Base-by-base conservation (phyloP, 176 grass and related monocot species). In the Stipa capillata region DNA sequence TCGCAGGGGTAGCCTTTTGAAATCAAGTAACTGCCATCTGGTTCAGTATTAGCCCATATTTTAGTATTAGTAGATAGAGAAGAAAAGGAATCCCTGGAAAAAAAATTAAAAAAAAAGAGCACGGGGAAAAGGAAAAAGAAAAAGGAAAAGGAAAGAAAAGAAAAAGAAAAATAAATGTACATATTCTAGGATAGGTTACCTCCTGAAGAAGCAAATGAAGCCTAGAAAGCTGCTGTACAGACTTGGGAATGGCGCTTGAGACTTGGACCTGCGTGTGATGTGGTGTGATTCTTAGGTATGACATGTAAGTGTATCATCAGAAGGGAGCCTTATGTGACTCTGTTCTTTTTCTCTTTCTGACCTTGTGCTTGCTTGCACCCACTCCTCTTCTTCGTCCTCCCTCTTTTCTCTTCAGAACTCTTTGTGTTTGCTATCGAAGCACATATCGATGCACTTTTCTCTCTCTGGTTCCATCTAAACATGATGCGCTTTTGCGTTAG, bases 1-100 rank as follows among this genome's bases (percentile, higher is more conserved):
- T 85, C 89, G 85, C 90, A 91, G 90, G 87, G 53, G 74, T 84
- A 91, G 85, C 60, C 45, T 77, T 88, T 88, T 59, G 62, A 63
- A 82, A 74, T 74, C 29, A 41, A 81, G 48, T 86, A 72, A 82
- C 14, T 49, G 47, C 53, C 52, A 39, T 51, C 25, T 60, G 27
- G 27, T 85, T 63, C 55, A 79, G 32, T 72, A 53, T 75, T n/a
- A n/a, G n/a, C n/a, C n/a, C n/a, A n/a, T n/a, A n/a, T n/a, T n/a
- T n/a, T n/a, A n/a, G n/a, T n/a, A n/a, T n/a, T 84, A 69, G 21
- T 51, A 69, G 52, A 44, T 25, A 65, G 12, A 71, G 80, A 67
- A 68, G n/a, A n/a, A 28, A 78, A 74, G 57, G 76, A 63, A 45
- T 70, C 18, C 64, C 53, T 65, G 62, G n/a, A 72, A 87, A 90